Evolutionary conservation across 345 rosid species (phyloP).

Genomic region (Moricandia moricandioides): DNA sequence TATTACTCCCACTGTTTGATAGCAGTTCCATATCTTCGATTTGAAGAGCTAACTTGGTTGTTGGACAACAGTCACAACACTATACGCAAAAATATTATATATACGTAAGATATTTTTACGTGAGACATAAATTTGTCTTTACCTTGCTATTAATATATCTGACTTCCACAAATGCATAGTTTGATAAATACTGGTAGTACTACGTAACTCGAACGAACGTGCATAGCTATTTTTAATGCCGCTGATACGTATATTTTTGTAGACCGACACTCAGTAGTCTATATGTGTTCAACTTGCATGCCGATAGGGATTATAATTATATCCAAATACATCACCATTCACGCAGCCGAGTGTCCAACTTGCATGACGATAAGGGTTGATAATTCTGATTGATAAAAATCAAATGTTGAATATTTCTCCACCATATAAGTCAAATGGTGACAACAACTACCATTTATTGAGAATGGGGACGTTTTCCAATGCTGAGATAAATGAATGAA

Average conservation of each 20-base stretch:
- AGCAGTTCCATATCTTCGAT: not conserved
- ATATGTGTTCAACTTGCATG: not conserved
- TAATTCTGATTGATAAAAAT: not conserved
- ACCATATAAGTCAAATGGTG: not conserved
- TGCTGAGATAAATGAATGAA: not conserved
- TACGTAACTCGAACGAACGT: conserved; percentile 1
- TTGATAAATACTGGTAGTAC: not conserved
- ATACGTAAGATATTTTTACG: not conserved
- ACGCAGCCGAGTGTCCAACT: not conserved
- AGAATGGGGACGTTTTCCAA: not conserved
- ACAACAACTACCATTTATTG: not conserved
- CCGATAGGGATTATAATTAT: not conserved
- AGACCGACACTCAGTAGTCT: not conserved
- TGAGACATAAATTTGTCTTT: not conserved
- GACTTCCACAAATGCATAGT: not conserved
- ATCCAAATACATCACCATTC: not conserved
- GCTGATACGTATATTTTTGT: not conserved
- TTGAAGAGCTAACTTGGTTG: not conserved
- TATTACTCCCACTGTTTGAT: not conserved
- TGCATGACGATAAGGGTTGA: not conserved
- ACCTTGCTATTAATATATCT: not conserved
- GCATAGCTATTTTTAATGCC: not conserved
- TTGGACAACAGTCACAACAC: not conserved
- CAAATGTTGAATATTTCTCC: conserved; percentile 8
- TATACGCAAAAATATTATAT: not conserved